Conservation (phyloP, 1,139 yeast genomes). For the Yamadazyma triangularis region DNA sequence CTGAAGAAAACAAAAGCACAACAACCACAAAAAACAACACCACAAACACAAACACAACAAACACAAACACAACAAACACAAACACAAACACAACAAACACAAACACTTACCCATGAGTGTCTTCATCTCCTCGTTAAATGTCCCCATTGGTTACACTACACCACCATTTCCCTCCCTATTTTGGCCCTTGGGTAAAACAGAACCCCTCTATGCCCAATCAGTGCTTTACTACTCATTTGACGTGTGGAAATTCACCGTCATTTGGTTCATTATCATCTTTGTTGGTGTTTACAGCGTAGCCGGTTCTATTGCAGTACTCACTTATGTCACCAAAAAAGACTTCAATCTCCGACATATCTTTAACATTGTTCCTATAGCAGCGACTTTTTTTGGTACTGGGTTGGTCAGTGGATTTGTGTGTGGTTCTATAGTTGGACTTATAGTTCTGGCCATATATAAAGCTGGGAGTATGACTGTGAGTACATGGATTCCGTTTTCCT, state of each 20-base stretch:
- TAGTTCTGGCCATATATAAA: conserved; percentile 58
- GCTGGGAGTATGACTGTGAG: conserved; percentile 82
- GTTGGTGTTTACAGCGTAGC: conserved; percentile 60
- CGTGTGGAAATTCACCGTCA: conserved; percentile 80
- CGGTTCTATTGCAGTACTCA: conserved; percentile 58
- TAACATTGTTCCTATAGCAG: conserved; percentile 31
- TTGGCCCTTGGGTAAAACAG: conserved; percentile 59
- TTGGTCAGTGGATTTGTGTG: conserved; percentile 61
- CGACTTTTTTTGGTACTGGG: conserved; percentile 48
- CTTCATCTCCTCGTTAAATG: conserved; percentile 38
- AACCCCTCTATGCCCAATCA: conserved; percentile 42
- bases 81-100: no score
- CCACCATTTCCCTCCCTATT: conserved; percentile 80
- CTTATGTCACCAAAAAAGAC: conserved; percentile 18
- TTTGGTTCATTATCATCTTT: conserved; percentile 74
- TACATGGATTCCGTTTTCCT: conserved; percentile 88
- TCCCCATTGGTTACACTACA: conserved; percentile 76
- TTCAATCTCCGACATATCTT: conserved; percentile 4
- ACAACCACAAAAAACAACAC: no score
- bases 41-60: no score
- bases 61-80: no score
- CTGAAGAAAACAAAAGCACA: no score
- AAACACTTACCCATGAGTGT: conserved; percentile 17
- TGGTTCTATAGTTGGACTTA: conserved; percentile 73
- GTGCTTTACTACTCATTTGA: conserved; percentile 66